Evolutionary conservation across 208 protist genomes (phyloP).

Genomic region (Leishmania turanica): DNA sequence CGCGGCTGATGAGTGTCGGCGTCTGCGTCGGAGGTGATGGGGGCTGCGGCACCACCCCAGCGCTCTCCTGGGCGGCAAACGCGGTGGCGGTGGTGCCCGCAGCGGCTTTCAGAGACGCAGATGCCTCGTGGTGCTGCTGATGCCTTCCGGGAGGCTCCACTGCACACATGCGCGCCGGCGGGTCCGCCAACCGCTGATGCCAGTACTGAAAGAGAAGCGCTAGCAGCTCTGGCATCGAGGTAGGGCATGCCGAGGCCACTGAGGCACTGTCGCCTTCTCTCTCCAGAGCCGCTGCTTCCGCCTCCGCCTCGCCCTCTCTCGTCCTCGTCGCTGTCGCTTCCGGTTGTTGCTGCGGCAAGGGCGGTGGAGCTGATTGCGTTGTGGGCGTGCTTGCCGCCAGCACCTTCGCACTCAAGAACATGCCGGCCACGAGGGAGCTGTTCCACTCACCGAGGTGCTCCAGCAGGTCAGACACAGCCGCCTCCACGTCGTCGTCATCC

Average conservation of each 20-base stretch:
- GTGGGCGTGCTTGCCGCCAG: neutral
- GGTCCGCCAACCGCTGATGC: slow-evolving; percentile 12
- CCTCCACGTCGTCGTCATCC: neutral
- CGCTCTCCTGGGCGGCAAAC: neutral
- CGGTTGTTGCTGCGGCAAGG: neutral
- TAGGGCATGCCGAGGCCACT: neutral
- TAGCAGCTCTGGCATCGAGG: slow-evolving; percentile 10
- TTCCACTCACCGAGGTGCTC: slow-evolving; percentile 18
- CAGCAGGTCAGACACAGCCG: slow-evolving; percentile 3
- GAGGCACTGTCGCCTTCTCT: neutral
- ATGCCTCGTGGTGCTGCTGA: neutral
- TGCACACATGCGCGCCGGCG: neutral
- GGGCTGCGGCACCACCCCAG: neutral
- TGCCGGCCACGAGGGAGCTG: slow-evolving; percentile 6
- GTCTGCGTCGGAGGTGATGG: slow-evolving; percentile 14
- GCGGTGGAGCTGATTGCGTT: neutral
- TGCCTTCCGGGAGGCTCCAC: neutral
- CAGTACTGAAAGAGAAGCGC: slow-evolving; percentile 22
- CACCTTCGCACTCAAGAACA: slow-evolving; percentile 5
- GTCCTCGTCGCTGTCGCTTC: neutral
- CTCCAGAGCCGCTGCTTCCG: neutral
- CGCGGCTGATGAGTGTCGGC: slow-evolving; percentile 22
- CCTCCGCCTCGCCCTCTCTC: neutral
- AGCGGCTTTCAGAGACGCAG: neutral
- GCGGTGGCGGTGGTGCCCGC: neutral